These are phyloP conservation scores for Phlebiopsis gigantea DNA, from an alignment of 768 basidiomycete species.

Conservation along the genomic window DNA sequence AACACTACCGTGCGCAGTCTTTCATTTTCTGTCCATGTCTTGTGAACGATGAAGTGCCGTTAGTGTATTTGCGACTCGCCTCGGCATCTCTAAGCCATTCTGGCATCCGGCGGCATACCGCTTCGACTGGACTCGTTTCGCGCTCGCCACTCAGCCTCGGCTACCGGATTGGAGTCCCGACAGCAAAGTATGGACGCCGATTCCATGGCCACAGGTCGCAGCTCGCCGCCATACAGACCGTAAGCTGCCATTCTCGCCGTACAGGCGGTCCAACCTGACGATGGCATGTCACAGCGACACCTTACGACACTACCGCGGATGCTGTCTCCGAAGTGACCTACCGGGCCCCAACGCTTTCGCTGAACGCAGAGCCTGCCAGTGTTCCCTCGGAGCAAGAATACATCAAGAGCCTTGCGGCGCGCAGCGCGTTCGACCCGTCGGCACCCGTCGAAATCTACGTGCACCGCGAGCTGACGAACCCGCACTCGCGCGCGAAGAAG, in stretches of 20 bases:
- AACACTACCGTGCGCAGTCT: slow-evolving; percentile 23
- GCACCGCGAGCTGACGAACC: slow-evolving; percentile 69
- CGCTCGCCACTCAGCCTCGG: slow-evolving; percentile 55
- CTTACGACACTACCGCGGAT: slow-evolving; percentile 63
- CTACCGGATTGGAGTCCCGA: slow-evolving; percentile 39
- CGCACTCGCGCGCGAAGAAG: slow-evolving; percentile 79
- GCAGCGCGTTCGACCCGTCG: slow-evolving; percentile 41
- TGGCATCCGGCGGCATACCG: slow-evolving; percentile 52
- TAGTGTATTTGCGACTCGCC: slow-evolving; percentile 75
- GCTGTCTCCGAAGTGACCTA: slow-evolving; percentile 69
- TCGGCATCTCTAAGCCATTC: slow-evolving; percentile 53
- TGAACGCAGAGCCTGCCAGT: slow-evolving; percentile 20
- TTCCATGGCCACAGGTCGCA: slow-evolving; percentile 68
- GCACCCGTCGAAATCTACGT: slow-evolving; percentile 65
- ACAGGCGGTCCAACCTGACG: not conserved
- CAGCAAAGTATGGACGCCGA: slow-evolving; percentile 30
- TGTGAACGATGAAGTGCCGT: not conserved
- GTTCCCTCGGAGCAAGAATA: slow-evolving; percentile 40
- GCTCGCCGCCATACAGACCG: slow-evolving; percentile 39
- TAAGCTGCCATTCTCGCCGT: slow-evolving; percentile 23
- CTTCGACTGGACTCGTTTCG: slow-evolving; percentile 72
- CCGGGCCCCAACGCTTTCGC: slow-evolving; percentile 48
- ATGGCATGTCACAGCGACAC: slow-evolving; percentile 33
- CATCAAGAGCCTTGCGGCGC: slow-evolving; percentile 47
- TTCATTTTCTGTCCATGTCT: not conserved